Evolutionary conservation across 2,329 filamentous ascomycete species (phyloP), one percentile per base, ranked within the genome.

Genomic region (Fusarium domesticum): DNA sequence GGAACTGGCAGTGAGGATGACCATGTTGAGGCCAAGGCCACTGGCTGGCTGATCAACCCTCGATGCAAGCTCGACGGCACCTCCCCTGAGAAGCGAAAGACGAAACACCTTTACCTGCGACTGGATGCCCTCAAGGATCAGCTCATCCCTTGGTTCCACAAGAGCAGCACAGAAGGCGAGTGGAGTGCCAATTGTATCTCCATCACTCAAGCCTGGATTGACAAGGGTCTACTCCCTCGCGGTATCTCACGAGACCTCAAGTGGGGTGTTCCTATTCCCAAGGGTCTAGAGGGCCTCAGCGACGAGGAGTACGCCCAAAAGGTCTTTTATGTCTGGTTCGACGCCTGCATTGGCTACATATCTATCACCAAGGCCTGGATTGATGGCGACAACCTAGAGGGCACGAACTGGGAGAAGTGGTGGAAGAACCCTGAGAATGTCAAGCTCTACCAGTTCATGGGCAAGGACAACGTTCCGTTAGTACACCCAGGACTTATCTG

Each of bases 271-370:
- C 76, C 76, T 4, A 76, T 81, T 36, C 77, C 74, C 25, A 64
- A 63, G 36, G 67, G 37, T 56, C 57, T 76, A 19, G 66, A 73
- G 11, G 74, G 73, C 14, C 47, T 83, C 35, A 76, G 73, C 4
- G 70, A 77, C 4, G 73, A 76, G 42, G 76, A 74, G 18, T 83
- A 79, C 54, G 70, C 71, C 35, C 70, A 73, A 53, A 82, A 82
- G 73, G 92, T 96, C 50, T 83, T 96, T 54, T 96, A 96, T 62
- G 90, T 96, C 48, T 88, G 85, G 89, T 89, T 96, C 64, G 89
- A 95, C 64, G 89, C 89, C 42, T 93, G 88, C 68, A 93, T 96
- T 61, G 91, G 91, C 16, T 96, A 96, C 65, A 84, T 90, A n/a
- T 95, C 89, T 2, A 96, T 96, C 57, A 96, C 91, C 2, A 89